phyloP scores from a whole-genome alignment of 1,139 yeast genomes.

The Scheffersomyces quercinus region DNA sequence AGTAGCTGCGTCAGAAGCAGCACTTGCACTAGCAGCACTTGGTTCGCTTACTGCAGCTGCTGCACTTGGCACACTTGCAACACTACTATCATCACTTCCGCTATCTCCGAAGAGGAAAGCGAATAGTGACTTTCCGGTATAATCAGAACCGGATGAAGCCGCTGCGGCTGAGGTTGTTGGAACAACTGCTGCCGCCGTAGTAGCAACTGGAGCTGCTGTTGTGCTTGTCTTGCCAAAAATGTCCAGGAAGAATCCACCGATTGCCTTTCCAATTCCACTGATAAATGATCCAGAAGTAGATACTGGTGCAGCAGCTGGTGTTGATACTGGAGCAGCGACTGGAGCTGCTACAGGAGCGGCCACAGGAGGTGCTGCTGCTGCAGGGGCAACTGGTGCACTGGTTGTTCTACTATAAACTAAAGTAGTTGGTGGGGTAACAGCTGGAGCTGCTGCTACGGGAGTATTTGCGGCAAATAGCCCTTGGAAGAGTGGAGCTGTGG shows the following conservation, averaged over 20 bases:
- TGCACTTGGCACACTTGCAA: conserved; percentile 9
- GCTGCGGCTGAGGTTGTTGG: conserved; percentile 5
- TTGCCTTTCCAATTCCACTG: background rate
- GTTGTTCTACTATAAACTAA: conserved; percentile 14
- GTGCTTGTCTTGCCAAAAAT: background rate
- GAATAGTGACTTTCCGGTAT: conserved; percentile 11
- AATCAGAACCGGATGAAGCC: conserved; percentile 6
- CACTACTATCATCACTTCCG: conserved; percentile 5
- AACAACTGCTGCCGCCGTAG: conserved; percentile 7
- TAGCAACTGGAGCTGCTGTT: conserved; percentile 3
- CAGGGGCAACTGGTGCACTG: conserved; percentile 15
- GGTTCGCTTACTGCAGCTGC: conserved; percentile 7
- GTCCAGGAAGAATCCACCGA: background rate
- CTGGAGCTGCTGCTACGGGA: conserved; percentile 9
- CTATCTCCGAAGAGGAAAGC: conserved; percentile 11
- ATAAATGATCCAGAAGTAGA: conserved; percentile 1
- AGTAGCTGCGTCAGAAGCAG: background rate
- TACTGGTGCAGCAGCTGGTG: conserved; percentile 6
- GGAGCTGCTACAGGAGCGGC: conserved; percentile 10
- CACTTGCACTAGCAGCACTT: conserved; percentile 10
- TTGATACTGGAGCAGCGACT: conserved; percentile 7
- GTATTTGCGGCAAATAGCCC: conserved; percentile 4
- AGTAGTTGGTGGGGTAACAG: conserved; percentile 5
- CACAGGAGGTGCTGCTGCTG: conserved; percentile 4
- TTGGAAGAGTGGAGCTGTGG: conserved; percentile 8